phyloP scores from a whole-genome alignment of 768 basidiomycete genomes.

The Lactarius quietus region DNA sequence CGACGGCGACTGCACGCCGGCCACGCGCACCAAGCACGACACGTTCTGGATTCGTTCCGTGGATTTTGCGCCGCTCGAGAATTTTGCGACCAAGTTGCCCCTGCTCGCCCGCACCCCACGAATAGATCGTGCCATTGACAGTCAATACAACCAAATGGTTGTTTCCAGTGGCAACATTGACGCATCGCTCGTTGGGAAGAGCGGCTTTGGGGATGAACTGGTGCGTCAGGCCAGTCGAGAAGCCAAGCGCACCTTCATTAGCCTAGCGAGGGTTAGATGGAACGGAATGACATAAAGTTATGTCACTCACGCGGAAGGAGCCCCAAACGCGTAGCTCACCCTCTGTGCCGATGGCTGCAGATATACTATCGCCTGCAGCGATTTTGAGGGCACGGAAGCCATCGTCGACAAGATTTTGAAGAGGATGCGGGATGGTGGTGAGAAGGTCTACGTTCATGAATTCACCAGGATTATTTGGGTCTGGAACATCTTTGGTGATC shows the following conservation, averaged over 20 bases:
- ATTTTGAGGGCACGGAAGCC: conserved; percentile 81
- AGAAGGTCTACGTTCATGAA: conserved; percentile 52
- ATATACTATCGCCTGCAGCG: conserved; percentile 84
- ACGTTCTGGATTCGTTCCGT: conserved; percentile 86
- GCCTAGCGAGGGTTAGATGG: conserved; percentile 40
- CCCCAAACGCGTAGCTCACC: conserved; percentile 88
- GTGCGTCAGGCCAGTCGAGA: conserved; percentile 60
- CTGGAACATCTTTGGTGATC: conserved; percentile 56
- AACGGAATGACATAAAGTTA: conserved; percentile 8
- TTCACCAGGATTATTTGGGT: conserved; percentile 54
- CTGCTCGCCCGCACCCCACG: conserved; percentile 90
- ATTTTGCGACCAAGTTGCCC: conserved; percentile 90
- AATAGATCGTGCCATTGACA: conserved; percentile 80
- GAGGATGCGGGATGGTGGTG: conserved; percentile 58
- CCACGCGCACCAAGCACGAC: conserved; percentile 68
- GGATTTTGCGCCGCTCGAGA: conserved; percentile 81
- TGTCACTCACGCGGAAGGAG: conserved; percentile 71
- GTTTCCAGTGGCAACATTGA: conserved; percentile 72
- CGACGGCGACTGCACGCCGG: conserved; percentile 64
- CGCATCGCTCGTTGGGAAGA: conserved; percentile 64
- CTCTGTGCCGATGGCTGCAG: conserved; percentile 73
- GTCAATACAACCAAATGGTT: conserved; percentile 91
- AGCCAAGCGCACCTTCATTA: conserved; percentile 81
- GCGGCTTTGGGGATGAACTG: conserved; percentile 65
- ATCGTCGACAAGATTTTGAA: conserved; percentile 68